Evolutionary conservation across 192 early-diverging fungal species (phyloP), one percentile per base, ranked within the genome.

Genomic region (Coemansia sp.): DNA sequence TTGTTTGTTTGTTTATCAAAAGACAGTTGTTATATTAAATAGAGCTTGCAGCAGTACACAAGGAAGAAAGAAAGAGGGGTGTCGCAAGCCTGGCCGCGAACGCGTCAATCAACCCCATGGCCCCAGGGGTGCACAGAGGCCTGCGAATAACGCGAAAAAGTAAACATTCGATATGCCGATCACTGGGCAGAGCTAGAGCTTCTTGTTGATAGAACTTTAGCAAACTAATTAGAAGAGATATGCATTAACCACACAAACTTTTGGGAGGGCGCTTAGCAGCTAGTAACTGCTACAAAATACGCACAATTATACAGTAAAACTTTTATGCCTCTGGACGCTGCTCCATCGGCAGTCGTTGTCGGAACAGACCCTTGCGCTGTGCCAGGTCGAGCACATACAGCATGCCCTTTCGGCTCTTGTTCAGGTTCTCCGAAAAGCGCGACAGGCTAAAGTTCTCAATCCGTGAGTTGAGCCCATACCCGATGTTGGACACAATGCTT

Each of bases 361-460:
- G 64, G 43, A 80, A 71, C 60, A 80, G 69, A 2, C 77, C 77
- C 61, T 66, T 67, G 37, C 77, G 71, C 72, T 80, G 77, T 1
- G 69, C 77, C 53, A 82, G 50, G 51, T 82, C 80, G 17, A 82
- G 74, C 53, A 77, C 75, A 14, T 82, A 82, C 14, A 77, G 74
- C 80, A 82, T 76, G 23, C 80, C 80, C 63, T 74, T 77, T 61
- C 80, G 75, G 63, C 80, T 82, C 57, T 71, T 69, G 57, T 65
- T 62, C 5, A 77, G 66, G 57, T 77, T 94, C 49, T 94, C 90
- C 53, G 92, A 84, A 72, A 97, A 94, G 66, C 88, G 88, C 29
- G 79, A 86, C 61, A 93, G 80, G 9, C 97, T 94, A 85, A 96
- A 96, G 47, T 83, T 83, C 75, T 98, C 96, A 60, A 98, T 90